phyloP scores from a whole-genome alignment of 441 rosid species.

The Omphalea diandra region DNA sequence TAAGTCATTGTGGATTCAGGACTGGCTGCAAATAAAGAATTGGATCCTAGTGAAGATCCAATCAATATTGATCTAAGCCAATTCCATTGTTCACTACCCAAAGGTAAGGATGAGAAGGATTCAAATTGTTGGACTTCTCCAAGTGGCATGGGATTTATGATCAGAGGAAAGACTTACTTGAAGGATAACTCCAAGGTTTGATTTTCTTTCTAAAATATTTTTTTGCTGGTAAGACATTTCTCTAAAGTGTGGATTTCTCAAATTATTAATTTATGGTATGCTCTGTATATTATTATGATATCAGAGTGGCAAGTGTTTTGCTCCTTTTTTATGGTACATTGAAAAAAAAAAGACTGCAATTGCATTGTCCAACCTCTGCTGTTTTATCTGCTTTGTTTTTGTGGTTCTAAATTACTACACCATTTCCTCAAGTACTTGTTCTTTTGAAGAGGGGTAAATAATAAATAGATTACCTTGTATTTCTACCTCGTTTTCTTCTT shows the following conservation, averaged over 20 bases:
- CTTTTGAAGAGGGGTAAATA: neutral
- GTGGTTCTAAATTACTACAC: neutral
- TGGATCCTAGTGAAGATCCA: constrained; percentile 57
- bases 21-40: constrained; percentile 56
- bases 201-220: constrained; percentile 14
- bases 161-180: constrained; percentile 91
- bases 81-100: constrained; percentile 60
- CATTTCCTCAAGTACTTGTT: neutral
- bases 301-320: constrained; percentile 1
- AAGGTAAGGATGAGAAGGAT: constrained; percentile 64
- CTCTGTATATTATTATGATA: neutral
- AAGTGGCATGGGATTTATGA: constrained; percentile 84
- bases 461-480: neutral
- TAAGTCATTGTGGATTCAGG: constrained; percentile 40
- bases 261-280: neutral
- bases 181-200: constrained; percentile 83
- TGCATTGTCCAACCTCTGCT: neutral
- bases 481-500: neutral
- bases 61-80: constrained; percentile 54
- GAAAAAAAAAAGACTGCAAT: neutral
- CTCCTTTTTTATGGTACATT: neutral
- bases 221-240: neutral
- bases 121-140: constrained; percentile 95
- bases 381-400: neutral
- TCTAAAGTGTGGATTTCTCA: neutral